A percentile compares a stretch with the other conserved stretches of the same genome.
These are phyloP conservation scores for Backusella mclennaniae DNA, from an alignment of 192 early-diverging fungal genomes.

Conservation along the genomic window DNA sequence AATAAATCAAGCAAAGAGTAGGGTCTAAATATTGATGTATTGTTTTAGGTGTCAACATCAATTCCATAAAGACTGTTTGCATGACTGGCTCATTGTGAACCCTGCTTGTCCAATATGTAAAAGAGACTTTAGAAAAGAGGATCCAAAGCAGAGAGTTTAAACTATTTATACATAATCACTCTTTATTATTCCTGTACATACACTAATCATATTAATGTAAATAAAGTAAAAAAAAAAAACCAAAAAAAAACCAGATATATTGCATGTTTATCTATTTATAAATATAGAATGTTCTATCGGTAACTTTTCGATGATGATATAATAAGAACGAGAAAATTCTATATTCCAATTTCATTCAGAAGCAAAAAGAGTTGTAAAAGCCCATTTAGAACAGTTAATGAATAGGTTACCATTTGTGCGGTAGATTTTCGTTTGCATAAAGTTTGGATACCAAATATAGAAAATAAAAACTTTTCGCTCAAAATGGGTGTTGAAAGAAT, in stretches of 20 bases:
- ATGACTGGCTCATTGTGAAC: slow-evolving; percentile 78
- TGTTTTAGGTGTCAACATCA: slow-evolving; percentile 58
- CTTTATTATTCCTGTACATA: background rate
- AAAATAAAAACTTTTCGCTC: too few species aligned
- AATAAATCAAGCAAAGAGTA: background rate
- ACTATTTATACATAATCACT: background rate
- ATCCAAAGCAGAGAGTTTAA: background rate
- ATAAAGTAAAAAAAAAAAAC: background rate
- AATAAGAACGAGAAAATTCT: background rate
- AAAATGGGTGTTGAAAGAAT: too few species aligned
- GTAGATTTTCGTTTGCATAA: too few species aligned
- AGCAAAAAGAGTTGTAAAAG: too few species aligned
- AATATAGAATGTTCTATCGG: background rate
- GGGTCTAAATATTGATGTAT: background rate
- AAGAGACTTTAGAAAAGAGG: slow-evolving; percentile 46
- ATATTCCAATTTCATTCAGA: background rate
- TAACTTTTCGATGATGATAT: background rate
- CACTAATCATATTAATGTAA: background rate
- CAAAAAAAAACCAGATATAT: background rate
- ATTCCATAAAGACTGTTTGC: slow-evolving; percentile 80
- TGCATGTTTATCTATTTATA: background rate
- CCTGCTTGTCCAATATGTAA: slow-evolving; percentile 76
- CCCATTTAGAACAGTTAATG: too few species aligned
- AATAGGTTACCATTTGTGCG: too few species aligned
- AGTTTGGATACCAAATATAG: too few species aligned